These are phyloP conservation scores for Claviceps quebecensis DNA, from an alignment of 2,329 filamentous ascomycete species.

Conservation along the genomic window DNA sequence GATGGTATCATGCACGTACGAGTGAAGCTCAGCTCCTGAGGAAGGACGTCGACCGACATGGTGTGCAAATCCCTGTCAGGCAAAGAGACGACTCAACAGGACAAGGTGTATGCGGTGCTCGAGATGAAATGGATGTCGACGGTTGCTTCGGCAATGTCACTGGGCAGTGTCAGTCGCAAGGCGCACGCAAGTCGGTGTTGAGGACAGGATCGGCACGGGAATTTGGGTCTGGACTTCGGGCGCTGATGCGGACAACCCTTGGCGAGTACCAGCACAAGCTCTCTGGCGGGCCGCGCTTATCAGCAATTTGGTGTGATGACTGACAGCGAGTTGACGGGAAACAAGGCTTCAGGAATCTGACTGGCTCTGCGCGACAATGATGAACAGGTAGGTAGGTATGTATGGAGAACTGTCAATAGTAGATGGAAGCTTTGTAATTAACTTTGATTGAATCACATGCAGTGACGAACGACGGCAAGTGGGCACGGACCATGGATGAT, in stretches of 20 bases:
- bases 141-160: not conserved
- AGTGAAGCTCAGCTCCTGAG: slow-evolving; percentile 81
- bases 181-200: not conserved
- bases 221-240: not conserved
- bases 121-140: not conserved
- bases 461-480: too few species aligned
- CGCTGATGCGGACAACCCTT: not conserved
- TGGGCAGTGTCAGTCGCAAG: not conserved
- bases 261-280: not conserved
- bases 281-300: not conserved
- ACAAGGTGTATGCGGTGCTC: not conserved
- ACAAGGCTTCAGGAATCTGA: not conserved
- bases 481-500: too few species aligned
- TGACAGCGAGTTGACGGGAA: not conserved
- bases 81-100: not conserved
- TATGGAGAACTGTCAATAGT: too few species aligned
- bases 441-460: too few species aligned
- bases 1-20: slow-evolving; percentile 42
- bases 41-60: slow-evolving; percentile 95
- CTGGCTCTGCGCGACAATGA: not conserved
- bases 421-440: too few species aligned
- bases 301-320: not conserved
- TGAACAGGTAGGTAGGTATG: too few species aligned
- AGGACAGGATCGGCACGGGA: slow-evolving; percentile 3
- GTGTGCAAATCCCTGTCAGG: slow-evolving; percentile 15